phyloP scores from a whole-genome alignment of 1,284 basidiomycete species.

The Cutaneotrichosporon arboriforme region DNA sequence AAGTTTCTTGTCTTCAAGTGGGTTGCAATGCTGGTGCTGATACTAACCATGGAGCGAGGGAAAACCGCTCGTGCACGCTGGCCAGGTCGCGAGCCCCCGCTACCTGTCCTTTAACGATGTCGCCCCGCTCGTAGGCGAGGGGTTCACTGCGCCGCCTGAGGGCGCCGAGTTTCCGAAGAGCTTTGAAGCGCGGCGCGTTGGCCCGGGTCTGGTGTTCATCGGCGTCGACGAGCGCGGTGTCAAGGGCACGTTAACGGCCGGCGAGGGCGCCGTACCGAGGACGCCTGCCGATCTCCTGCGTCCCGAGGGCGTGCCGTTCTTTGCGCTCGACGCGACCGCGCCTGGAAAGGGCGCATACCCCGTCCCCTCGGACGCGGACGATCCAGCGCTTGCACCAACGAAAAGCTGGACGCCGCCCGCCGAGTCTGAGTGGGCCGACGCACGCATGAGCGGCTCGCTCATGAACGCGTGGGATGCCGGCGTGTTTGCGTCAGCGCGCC shows the following conservation, averaged over 20 bases:
- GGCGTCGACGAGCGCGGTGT: constrained; percentile 66
- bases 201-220: constrained; percentile 59
- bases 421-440: constrained; percentile 60
- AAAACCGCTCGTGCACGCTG: constrained; percentile 40
- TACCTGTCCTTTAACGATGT: constrained; percentile 57
- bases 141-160: constrained; percentile 28
- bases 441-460: constrained; percentile 57
- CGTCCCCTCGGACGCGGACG: not conserved
- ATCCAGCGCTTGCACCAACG: not conserved
- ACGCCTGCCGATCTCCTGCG: constrained; percentile 51
- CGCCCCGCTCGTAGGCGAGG: constrained; percentile 58
- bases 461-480: constrained; percentile 55
- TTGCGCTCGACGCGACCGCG: constrained; percentile 64
- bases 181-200: constrained; percentile 60
- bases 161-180: constrained; percentile 29
- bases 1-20: constrained; percentile 67
- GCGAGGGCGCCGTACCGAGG: constrained; percentile 5
- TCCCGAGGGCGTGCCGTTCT: constrained; percentile 69
- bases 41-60: constrained; percentile 28
- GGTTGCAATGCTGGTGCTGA: not conserved
- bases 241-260: constrained; percentile 52
- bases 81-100: constrained; percentile 52
- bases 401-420: constrained; percentile 30
- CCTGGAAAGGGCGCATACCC: constrained; percentile 48
- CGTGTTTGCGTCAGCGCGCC: constrained; percentile 68